Evolutionary conservation across 2,329 filamentous ascomycete species (phyloP).

Genomic region (Thermoascus crustaceus): DNA sequence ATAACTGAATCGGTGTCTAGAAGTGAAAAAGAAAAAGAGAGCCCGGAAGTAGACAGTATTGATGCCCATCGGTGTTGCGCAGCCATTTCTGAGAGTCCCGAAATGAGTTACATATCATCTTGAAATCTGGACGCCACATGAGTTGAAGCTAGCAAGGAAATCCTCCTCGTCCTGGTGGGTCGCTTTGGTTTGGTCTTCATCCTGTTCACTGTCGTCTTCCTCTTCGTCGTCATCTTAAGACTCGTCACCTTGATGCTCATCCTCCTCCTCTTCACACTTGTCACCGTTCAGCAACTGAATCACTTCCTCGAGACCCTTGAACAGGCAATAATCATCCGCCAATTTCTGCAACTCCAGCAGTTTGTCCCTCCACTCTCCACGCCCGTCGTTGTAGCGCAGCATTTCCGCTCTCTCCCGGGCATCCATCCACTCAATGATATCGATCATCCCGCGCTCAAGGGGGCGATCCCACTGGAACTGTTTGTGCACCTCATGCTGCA

Average conservation of each 20-base stretch:
- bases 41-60: no score
- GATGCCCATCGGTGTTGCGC: no score
- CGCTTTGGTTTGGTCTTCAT: no score
- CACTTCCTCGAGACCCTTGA: neutral
- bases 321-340: neutral
- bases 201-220: neutral
- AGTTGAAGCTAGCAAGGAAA: no score
- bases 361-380: constrained; percentile 3
- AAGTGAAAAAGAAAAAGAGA: no score
- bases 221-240: neutral
- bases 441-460: constrained; percentile 10
- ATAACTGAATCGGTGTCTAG: no score
- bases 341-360: constrained; percentile 9
- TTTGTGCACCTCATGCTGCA: constrained; percentile 11
- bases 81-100: no score
- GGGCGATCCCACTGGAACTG: constrained; percentile 4
- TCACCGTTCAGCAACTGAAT: neutral
- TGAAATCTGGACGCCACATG: no score
- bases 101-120: no score
- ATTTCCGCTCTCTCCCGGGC: constrained; percentile 5
- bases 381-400: neutral
- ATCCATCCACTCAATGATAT: constrained; percentile 9
- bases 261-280: neutral
- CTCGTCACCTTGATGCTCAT: neutral
- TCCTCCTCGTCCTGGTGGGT: no score